Base-by-base conservation (phyloP, 495 filamentous ascomycete species). In the Neurospora sp. region DNA sequence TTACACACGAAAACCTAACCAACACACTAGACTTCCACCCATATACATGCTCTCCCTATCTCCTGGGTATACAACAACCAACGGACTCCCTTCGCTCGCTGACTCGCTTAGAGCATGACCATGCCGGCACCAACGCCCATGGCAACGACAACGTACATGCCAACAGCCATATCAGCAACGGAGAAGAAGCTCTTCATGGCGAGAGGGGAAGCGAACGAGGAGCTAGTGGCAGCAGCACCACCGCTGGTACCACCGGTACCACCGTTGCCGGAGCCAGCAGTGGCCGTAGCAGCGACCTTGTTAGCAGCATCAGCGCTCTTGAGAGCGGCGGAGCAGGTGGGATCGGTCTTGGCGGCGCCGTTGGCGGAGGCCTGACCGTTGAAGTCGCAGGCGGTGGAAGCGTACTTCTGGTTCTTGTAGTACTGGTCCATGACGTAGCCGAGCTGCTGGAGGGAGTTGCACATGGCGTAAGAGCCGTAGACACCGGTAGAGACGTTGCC, bases 401-500 rank as follows among this genome's bases (percentile, higher is more conserved):
- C 83, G 53, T 80, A 77, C 72, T 82, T 82, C 83, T 93, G 90
- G 77, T 84, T 83, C 17, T 85, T 80, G 82, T 94, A 96, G 86
- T 97, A 99, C 72, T 83, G 74, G 83, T 97, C 90, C 74, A 98
- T 86, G 40, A 89, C 91, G 79, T 90, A 97, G 70, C 89, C 90
- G 35, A 98, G 89, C 82, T 96, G 87, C 81, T 97, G 86, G 74
- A 85, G 88, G 75, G 89, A 73, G 75, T 86, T 87, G 86, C 96
- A 99, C 92, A 97, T 96, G 81, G 90, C 89, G 84, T 94, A 98
- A 7, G 93, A 90, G 69, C 96, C 96, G 80, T 96, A 99, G 31
- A 83, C 83, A 69, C 94, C 96, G 27, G 86, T 88, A 69, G 88
- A 89, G 16, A 84, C 86, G 79, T 98, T 93, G 75, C 86, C 82